phyloP scores from a whole-genome alignment of 139 green algal genomes.

The Auxenochlorella pyrenoidosa region DNA sequence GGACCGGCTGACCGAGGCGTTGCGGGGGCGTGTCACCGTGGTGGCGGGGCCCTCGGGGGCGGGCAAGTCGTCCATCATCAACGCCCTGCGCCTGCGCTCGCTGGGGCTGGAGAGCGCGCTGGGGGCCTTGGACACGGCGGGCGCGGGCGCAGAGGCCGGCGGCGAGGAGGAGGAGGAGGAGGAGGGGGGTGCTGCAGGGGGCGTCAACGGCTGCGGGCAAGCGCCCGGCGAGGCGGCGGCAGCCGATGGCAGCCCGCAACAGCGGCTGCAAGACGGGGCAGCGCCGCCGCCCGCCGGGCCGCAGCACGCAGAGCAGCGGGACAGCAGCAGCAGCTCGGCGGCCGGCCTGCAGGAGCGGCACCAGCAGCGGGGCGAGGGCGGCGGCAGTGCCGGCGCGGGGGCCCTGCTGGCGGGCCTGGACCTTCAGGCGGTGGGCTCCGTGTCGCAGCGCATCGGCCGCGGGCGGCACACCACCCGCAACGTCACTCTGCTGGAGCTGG shows the following conservation, averaged over 20 bases:
- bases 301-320: not conserved
- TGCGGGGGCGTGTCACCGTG: slow-evolving; percentile 73
- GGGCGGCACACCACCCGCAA: slow-evolving; percentile 95
- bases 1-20: slow-evolving; percentile 51
- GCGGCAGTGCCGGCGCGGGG: not conserved
- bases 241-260: not conserved
- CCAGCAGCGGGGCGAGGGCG: not conserved
- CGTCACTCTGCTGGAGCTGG: slow-evolving; percentile 81
- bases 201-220: not conserved
- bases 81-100: slow-evolving; percentile 67
- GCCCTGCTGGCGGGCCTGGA: slow-evolving; percentile 8
- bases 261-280: not conserved
- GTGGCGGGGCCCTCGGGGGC: slow-evolving; percentile 92
- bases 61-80: slow-evolving; percentile 97
- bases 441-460: slow-evolving; percentile 80
- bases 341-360: not conserved
- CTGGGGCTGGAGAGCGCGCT: slow-evolving; percentile 11
- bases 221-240: not conserved
- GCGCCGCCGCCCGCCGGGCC: not conserved
- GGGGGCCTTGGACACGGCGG: slow-evolving; percentile 9
- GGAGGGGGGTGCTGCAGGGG: not conserved
- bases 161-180: slow-evolving; percentile 6
- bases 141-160: not conserved
- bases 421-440: slow-evolving; percentile 67
- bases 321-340: not conserved